A percentile compares a stretch with the other conserved stretches of the same genome.
These are phyloP conservation scores for Tulasnella sp. DNA, from an alignment of 768 basidiomycete species.

Conservation along the genomic window DNA sequence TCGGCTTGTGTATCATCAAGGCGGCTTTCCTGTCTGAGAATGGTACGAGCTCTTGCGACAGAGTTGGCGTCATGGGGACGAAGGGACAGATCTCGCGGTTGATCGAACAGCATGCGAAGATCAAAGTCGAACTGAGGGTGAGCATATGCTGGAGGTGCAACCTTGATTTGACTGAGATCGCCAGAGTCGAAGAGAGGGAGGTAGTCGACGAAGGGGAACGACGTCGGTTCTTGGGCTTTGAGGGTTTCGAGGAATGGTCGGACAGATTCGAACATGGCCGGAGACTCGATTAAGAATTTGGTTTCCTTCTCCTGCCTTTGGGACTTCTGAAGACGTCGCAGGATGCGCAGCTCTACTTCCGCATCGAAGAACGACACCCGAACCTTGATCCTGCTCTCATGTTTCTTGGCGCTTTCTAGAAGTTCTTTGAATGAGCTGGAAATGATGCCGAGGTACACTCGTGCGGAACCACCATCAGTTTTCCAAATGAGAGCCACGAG, in stretches of 20 bases:
- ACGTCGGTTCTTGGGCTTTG: constrained; percentile 51
- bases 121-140: constrained; percentile 57
- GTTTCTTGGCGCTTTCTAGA: constrained; percentile 44
- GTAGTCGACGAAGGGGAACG: constrained; percentile 53
- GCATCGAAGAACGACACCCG: constrained; percentile 63
- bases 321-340: neutral
- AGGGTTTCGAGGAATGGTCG: constrained; percentile 65
- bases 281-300: constrained; percentile 53
- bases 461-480: neutral
- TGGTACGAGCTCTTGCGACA: constrained; percentile 46
- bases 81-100: constrained; percentile 44
- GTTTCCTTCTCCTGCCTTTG: neutral
- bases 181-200: constrained; percentile 45
- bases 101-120: constrained; percentile 52
- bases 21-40: constrained; percentile 46
- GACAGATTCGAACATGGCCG: constrained; percentile 63
- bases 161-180: constrained; percentile 32
- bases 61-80: constrained; percentile 43
- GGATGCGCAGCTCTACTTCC: constrained; percentile 48
- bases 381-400: constrained; percentile 42
- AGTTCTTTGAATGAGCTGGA: constrained; percentile 48
- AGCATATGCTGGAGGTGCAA: constrained; percentile 57
- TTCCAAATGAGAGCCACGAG: constrained; percentile 53
- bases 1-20: constrained; percentile 71
- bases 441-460: constrained; percentile 54